phyloP scores from a whole-genome alignment of 2,329 filamentous ascomycete species.

The Claviceps quebecensis region DNA sequence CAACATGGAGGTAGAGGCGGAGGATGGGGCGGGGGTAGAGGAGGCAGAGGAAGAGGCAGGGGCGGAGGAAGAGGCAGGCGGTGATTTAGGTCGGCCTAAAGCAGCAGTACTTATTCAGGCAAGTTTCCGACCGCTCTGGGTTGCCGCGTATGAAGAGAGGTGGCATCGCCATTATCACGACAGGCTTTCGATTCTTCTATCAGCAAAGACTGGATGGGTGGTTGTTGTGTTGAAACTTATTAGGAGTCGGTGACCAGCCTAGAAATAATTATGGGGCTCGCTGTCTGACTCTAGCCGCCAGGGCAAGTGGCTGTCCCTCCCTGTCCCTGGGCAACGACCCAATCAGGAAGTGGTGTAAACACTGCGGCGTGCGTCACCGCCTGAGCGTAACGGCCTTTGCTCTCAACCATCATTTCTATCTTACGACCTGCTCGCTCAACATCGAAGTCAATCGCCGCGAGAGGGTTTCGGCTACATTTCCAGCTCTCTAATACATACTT shows the following conservation, averaged over 20 bases:
- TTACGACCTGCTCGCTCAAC: neutral
- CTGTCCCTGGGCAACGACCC: conserved; percentile 5
- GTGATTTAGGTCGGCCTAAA: neutral
- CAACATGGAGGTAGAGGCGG: conserved; percentile 2
- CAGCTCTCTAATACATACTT: neutral
- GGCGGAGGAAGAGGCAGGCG: neutral
- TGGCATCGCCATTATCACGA: too few relatives aligned
- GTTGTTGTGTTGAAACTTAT: too few relatives aligned
- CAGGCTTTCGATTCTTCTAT: too few relatives aligned
- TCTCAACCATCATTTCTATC: conserved; percentile 1
- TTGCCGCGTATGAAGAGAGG: too few relatives aligned
- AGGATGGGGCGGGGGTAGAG: neutral
- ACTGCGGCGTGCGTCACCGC: conserved; percentile 3
- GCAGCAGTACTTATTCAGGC: neutral
- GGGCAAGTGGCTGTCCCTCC: neutral
- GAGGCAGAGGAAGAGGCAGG: neutral
- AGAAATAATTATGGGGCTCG: too few relatives aligned
- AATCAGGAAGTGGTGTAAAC: conserved; percentile 7
- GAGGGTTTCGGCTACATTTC: neutral
- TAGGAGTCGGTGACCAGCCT: too few relatives aligned
- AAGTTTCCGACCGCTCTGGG: too few relatives aligned
- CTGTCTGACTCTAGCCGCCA: too few relatives aligned
- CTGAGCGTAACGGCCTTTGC: neutral
- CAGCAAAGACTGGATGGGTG: too few relatives aligned
- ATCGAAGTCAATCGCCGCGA: neutral